Conservation (phyloP, 2,329 filamentous ascomycete genomes). For the Mycocentrospora acerina region DNA sequence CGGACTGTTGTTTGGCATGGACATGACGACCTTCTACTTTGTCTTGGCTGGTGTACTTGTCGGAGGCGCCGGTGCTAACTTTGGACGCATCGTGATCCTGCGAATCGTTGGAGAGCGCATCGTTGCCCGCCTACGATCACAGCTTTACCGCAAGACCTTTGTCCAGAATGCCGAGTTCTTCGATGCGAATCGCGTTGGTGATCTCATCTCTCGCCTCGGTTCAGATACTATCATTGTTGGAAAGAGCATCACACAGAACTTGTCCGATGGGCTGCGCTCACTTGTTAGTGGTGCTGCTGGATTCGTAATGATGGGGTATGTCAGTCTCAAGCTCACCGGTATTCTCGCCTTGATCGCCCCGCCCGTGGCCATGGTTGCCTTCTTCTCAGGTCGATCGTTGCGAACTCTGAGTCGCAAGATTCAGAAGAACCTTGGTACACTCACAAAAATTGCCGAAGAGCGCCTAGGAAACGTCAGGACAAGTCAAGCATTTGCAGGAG, state of each 20-base stretch:
- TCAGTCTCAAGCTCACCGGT: slow-evolving; percentile 85
- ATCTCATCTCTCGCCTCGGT: slow-evolving; percentile 91
- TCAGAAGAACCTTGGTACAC: slow-evolving; percentile 85
- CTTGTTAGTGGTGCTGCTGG: slow-evolving; percentile 88
- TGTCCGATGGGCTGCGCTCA: slow-evolving; percentile 92
- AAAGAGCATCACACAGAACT: slow-evolving; percentile 96
- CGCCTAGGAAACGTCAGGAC: slow-evolving; percentile 96
- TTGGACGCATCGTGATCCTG: slow-evolving; percentile 87
- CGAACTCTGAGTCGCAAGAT: slow-evolving; percentile 88
- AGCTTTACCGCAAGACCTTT: slow-evolving; percentile 88
- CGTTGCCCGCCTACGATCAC: slow-evolving; percentile 83
- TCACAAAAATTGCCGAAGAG: slow-evolving; percentile 98
- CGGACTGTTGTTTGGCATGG: slow-evolving; percentile 77
- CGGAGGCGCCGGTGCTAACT: slow-evolving; percentile 85
- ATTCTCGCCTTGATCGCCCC: slow-evolving; percentile 86
- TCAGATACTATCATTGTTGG: slow-evolving; percentile 97
- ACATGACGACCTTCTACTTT: slow-evolving; percentile 83
- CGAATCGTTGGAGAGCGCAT: slow-evolving; percentile 94
- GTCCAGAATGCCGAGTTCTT: slow-evolving; percentile 99
- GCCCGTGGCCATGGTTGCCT: slow-evolving; percentile 84
- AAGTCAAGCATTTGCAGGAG: slow-evolving; percentile 92
- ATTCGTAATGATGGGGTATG: slow-evolving; percentile 92
- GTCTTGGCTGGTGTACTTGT: slow-evolving; percentile 73
- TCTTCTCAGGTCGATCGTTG: slow-evolving; percentile 87
- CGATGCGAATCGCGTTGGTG: slow-evolving; percentile 93